phyloP scores from a whole-genome alignment of 2,329 filamentous ascomycete genomes.

The Ophiostoma fasciatum region DNA sequence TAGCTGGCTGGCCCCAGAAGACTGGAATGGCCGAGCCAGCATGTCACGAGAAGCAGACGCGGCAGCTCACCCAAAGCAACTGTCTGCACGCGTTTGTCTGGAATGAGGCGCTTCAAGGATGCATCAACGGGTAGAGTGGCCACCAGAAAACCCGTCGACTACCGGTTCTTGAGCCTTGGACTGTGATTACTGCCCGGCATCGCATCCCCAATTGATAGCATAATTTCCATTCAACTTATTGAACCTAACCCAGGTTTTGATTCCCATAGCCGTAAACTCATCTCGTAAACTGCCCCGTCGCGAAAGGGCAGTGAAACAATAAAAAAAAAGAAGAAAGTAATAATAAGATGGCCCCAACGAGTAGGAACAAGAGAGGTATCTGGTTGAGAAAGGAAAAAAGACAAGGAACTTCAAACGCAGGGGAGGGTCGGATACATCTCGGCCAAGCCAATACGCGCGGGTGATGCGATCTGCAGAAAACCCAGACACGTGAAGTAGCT shows the following conservation, averaged over 20 bases:
- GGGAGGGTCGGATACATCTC: background rate
- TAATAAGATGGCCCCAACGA: background rate
- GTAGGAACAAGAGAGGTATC: conserved; percentile 9
- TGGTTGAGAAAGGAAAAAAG: background rate
- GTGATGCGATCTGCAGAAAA: conserved; percentile 8
- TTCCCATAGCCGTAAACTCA: conserved; percentile 12
- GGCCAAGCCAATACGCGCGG: conserved; percentile 1
- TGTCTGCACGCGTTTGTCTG: too few relatives aligned
- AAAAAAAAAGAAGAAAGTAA: conserved; percentile 9
- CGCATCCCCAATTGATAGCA: too few relatives aligned
- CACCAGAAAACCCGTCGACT: too few relatives aligned
- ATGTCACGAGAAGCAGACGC: too few relatives aligned
- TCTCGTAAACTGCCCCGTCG: too few relatives aligned
- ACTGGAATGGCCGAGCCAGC: too few relatives aligned
- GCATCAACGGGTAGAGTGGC: too few relatives aligned
- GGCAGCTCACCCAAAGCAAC: too few relatives aligned
- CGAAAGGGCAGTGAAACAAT: conserved; percentile 6
- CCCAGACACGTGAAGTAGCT: background rate
- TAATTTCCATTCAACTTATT: conserved; percentile 8
- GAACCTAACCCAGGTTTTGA: conserved; percentile 7
- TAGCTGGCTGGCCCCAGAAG: too few relatives aligned
- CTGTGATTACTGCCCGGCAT: too few relatives aligned
- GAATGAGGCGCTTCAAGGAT: too few relatives aligned
- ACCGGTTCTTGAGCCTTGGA: too few relatives aligned
- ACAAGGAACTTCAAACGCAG: background rate